These are phyloP conservation scores for Annulohypoxylon moriforme DNA, from an alignment of 495 filamentous ascomycete genomes.

Conservation along the genomic window DNA sequence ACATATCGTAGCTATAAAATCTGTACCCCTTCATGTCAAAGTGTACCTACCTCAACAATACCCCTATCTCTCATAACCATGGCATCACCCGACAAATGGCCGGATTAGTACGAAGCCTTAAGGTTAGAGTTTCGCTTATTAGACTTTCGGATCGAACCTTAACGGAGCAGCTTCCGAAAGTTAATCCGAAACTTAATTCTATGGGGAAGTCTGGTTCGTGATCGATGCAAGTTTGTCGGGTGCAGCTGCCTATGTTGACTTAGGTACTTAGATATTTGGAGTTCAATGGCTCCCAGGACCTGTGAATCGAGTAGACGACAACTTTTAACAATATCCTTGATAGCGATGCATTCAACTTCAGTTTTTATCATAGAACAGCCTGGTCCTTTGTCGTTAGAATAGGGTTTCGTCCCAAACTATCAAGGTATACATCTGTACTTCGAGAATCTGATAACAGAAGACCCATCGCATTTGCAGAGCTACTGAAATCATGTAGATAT, in stretches of 20 bases:
- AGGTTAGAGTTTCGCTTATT: not conserved
- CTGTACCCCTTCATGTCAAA: not conserved
- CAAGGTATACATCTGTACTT: not conserved
- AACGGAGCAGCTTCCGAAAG: constrained; percentile 17
- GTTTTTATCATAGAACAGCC: not conserved
- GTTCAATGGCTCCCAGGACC: not conserved
- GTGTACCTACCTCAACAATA: not conserved
- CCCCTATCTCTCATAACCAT: not conserved
- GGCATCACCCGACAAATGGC: not conserved
- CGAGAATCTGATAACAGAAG: not conserved
- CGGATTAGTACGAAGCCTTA: too few relatives aligned
- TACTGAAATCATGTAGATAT: not conserved
- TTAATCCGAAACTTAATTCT: not conserved
- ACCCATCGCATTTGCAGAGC: not conserved
- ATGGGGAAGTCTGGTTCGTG: not conserved
- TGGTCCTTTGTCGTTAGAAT: not conserved
- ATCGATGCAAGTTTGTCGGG: constrained; percentile 13
- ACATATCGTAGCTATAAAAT: not conserved
- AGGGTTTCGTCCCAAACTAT: not conserved
- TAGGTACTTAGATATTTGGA: not conserved
- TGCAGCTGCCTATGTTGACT: not conserved
- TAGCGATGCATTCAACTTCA: not conserved
- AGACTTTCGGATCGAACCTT: not conserved
- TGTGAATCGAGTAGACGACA: not conserved
- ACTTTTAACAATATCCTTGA: not conserved